Evolutionary conservation across 257 asterid genomes (phyloP), one percentile per base, ranked within the genome.

Genomic region (Plantago elongata): DNA sequence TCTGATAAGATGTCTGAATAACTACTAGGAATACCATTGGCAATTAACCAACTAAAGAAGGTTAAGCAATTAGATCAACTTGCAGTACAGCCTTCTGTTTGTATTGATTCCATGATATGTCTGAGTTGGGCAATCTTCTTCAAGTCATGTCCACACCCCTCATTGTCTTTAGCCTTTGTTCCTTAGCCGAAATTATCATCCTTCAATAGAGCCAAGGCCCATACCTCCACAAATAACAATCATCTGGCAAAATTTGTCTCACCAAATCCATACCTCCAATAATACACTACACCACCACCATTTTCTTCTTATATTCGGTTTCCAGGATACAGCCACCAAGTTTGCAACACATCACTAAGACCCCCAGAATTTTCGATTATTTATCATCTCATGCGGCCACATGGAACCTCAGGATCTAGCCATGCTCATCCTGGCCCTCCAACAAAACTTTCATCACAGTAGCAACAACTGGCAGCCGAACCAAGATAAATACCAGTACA

Each of bases 141-240:
- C 56, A 56, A 54, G 65, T 59, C 57, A 34, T 62, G 66, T 73
- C 75, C 79, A 14, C 30, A 9, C 10, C 13, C 8, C 57, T 9
- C 55, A 50, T 40, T 76, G 89, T 78, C 62, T 61, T 65, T 1
- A 71, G 74, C 76, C 69, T 27, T 79, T 71, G 92, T 81, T 47
- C 47, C 54, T 38, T 84, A 67, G 76, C 84, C 71, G 61, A 72
- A 63, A 61, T 73, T 73, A 68, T 67, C 72, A 78, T 74, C 76
- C 69, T 56, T 42, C 14, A 44, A 13, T 63, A 55, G 12, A 34
- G 46, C 45, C 11, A 17, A 46, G 45, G n/a, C 54, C 68, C 71
- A 66, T 40, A 30, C 60, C 71, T 45, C 64, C 42, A 13, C 49
- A 11, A 9, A 18, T 10, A 3, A 54, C 40, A 54, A 15, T 27